Conservation (phyloP, 2,329 filamentous ascomycete genomes). For the Ustulina deusta region DNA sequence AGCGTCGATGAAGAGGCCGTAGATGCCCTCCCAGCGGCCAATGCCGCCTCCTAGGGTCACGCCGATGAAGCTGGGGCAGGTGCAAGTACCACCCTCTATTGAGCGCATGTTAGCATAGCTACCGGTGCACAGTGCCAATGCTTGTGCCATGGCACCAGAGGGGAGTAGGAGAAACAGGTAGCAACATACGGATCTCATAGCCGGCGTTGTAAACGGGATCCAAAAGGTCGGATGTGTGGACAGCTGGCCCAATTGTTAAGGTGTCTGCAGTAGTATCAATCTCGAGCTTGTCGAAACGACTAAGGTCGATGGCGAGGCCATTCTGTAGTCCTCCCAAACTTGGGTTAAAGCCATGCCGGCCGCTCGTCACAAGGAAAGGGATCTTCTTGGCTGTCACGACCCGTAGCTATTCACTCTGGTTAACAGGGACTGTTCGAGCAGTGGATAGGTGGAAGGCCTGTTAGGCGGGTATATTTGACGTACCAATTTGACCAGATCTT, state of each 20-base stretch:
- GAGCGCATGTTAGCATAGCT: background rate
- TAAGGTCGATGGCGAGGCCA: conserved; percentile 23
- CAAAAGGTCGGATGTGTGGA: background rate
- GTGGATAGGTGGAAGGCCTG: no score
- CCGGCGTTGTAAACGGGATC: conserved; percentile 12
- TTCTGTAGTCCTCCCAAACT: conserved; percentile 1
- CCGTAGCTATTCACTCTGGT: background rate
- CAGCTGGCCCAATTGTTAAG: conserved; percentile 1
- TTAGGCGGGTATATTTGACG: background rate
- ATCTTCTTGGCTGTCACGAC: background rate
- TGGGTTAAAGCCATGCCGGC: conserved; percentile 14
- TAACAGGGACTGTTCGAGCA: background rate
- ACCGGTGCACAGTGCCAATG: background rate
- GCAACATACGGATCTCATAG: conserved; percentile 15
- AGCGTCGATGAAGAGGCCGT: conserved; percentile 39
- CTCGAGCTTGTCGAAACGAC: background rate
- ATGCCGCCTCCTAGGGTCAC: conserved; percentile 38
- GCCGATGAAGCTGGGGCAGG: conserved; percentile 36
- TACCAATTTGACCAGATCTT: conserved; percentile 30
- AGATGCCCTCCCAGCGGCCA: conserved; percentile 31
- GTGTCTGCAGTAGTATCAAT: background rate
- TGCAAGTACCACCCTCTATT: conserved; percentile 31
- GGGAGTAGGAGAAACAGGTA: no score
- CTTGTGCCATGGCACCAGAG: no score
- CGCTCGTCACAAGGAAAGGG: conserved; percentile 16